Evolutionary conservation across 176 grass and related monocot species (phyloP).

Genomic region (Oryza longistaminata): DNA sequence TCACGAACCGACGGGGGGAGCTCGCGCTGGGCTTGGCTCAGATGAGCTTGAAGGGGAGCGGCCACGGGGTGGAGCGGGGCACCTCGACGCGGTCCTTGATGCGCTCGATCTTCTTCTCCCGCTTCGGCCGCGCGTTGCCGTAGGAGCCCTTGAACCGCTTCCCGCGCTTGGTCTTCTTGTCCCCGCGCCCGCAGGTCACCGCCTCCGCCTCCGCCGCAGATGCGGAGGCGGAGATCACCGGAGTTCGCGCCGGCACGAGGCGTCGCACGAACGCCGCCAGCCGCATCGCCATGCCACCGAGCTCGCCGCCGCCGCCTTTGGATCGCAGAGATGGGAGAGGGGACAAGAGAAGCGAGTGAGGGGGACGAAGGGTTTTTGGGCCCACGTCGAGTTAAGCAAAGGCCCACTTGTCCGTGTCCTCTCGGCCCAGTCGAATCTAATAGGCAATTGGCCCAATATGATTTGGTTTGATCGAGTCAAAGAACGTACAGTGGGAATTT

Average conservation of each 20-base stretch:
- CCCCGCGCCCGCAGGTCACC: conserved; percentile 85
- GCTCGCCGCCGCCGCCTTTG: conserved; percentile 36
- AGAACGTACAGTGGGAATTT: not conserved
- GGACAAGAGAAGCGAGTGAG: not conserved
- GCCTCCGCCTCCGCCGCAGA: conserved; percentile 39
- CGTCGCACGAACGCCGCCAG: conserved; percentile 46
- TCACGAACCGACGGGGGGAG: not conserved
- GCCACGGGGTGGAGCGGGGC: conserved; percentile 91
- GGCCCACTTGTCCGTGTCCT: not conserved
- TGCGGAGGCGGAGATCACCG: conserved; percentile 26
- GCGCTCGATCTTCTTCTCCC: conserved; percentile 86
- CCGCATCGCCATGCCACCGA: conserved; percentile 61
- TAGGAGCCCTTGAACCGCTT: conserved; percentile 99
- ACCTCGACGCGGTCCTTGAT: conserved; percentile 99
- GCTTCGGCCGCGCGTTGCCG: conserved; percentile 81
- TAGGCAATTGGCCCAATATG: not conserved
- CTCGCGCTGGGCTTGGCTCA: conserved; percentile 26
- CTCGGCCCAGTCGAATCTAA: not conserved
- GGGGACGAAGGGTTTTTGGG: conserved; percentile 3
- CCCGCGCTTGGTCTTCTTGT: conserved; percentile 95
- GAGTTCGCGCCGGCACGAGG: conserved; percentile 30
- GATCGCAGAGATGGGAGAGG: not conserved
- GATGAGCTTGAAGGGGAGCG: conserved; percentile 95
- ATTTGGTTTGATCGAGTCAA: not conserved
- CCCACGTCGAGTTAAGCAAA: conserved; percentile 6